Base-by-base conservation (phyloP, 768 basidiomycete species). In the Mycena filopes region DNA sequence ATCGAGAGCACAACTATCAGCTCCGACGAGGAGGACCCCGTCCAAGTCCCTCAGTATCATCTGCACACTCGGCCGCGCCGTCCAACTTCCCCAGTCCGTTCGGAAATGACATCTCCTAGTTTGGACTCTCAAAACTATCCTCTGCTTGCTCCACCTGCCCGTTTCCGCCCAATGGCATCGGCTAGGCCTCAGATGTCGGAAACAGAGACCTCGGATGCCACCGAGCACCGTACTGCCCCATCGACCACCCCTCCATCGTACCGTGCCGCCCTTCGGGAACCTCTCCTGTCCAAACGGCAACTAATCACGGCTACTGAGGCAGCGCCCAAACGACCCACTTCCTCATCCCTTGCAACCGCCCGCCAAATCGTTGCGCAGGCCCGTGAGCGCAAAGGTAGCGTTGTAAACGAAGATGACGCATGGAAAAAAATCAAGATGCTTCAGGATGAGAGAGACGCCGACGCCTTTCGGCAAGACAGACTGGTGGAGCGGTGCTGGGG, bases 341-440 rank as follows among this genome's bases (percentile, higher is more conserved):
- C 67, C 36, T 25, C 66, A 11, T 67, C 69, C 45, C 68, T 73
- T 28, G 68, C 73, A 0, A 67, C 69, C 43, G 80, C 77, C 41
- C 76, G 77, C 26, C 70, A 70, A 55, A 72, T 67, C 16, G 62
- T 80, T 26, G 72, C 75, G 7, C 67, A 71, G 41, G 76, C 76
- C 48, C 74, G 81, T 50, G 82, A 80, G 66, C 81, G 82, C 28
- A 83, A 78, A 68, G 83, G 80, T 15, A 86, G 80, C 67, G 78
- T 82, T n/a, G 76, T 88, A 21, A 88, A 91, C 70, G 87, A 90
- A 72, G 87, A 90, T 58, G 89, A 92, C 61, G 89, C 89, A 0
- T 95, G 92, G 91, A 88, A 88, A 68, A 92, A 88, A 66, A 88
- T 93, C 36, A 83, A 85, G 72, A 86, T 90, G 82, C 83, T 86